phyloP scores from a whole-genome alignment of 352 stramenopile species.

The Pythium rhizo-oryzae region DNA sequence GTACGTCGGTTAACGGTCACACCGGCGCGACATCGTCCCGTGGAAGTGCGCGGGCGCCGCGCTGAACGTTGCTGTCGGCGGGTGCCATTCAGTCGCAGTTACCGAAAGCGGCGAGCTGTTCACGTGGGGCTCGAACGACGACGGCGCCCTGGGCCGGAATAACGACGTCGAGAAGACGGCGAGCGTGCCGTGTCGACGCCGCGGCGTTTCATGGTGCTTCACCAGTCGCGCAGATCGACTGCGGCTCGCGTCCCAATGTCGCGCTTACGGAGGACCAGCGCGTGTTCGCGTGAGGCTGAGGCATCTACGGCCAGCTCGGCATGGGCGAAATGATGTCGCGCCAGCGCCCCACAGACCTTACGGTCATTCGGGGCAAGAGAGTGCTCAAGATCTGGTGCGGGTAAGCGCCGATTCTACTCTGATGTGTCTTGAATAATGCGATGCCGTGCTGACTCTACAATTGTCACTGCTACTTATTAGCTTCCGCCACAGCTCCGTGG shows the following conservation, averaged over 20 bases:
- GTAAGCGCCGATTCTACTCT: conserved; percentile 2
- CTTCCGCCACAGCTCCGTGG: conserved; percentile 38
- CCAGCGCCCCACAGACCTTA: conserved; percentile 30
- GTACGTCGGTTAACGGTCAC: too few species aligned
- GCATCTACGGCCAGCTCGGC: conserved; percentile 45
- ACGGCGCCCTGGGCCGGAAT: conserved; percentile 37
- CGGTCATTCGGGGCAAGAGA: conserved; percentile 31
- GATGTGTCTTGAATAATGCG: too few species aligned
- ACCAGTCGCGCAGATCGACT: conserved; percentile 36
- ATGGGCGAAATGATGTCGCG: conserved; percentile 34
- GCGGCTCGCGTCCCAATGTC: conserved; percentile 47
- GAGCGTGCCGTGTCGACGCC: conserved; percentile 21
- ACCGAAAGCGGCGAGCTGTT: conserved; percentile 36
- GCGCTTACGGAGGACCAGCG: conserved; percentile 30
- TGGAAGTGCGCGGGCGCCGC: too few species aligned
- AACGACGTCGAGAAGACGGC: conserved; percentile 11
- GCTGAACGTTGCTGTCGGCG: conserved; percentile 41
- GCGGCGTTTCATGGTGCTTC: conserved; percentile 8
- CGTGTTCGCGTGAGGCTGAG: conserved; percentile 46
- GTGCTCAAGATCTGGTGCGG: conserved; percentile 37
- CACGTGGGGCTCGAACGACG: conserved; percentile 47
- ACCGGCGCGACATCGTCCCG: too few species aligned
- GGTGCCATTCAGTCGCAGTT: conserved; percentile 74
- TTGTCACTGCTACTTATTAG: conserved; percentile 10
- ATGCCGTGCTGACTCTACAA: background rate